Conservation (phyloP, 441 rosid species). For the Jatropha multifida region DNA sequence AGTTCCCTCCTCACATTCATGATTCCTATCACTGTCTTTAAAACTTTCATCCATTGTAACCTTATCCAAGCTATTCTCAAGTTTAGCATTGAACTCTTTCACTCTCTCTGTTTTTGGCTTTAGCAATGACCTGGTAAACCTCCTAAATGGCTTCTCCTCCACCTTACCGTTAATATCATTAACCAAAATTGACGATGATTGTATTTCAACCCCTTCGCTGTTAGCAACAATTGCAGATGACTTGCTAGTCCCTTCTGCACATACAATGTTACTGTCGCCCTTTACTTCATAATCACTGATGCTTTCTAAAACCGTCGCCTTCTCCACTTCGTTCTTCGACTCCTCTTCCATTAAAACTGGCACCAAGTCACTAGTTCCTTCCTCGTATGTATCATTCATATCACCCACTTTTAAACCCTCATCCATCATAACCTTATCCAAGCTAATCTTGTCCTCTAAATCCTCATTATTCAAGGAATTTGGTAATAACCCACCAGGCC, state of each 20-base stretch:
- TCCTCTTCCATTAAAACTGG: constrained; percentile 23
- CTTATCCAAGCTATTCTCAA: constrained; percentile 9
- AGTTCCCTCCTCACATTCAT: constrained; percentile 25
- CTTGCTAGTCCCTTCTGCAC: constrained; percentile 12
- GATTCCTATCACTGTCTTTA: constrained; percentile 11
- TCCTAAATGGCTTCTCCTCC: constrained; percentile 40
- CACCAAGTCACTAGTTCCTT: constrained; percentile 17
- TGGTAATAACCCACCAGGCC: neutral
- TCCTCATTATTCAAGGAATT: constrained; percentile 13
- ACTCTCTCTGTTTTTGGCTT: constrained; percentile 41
- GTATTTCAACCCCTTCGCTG: constrained; percentile 4
- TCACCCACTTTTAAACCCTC: constrained; percentile 8
- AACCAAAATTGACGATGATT: constrained; percentile 21
- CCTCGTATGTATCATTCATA: constrained; percentile 23
- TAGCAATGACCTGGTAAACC: constrained; percentile 75
- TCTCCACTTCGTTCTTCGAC: neutral
- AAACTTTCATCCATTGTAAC: neutral
- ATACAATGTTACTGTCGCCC: neutral
- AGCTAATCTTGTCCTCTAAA: constrained; percentile 11
- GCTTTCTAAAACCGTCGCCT: constrained; percentile 3
- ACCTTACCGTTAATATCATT: constrained; percentile 29
- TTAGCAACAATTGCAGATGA: constrained; percentile 1
- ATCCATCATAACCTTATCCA: constrained; percentile 8
- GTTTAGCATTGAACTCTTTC: constrained; percentile 14
- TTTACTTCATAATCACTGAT: constrained; percentile 7